Percentiles rank a stretch among this genome's conserved stretches.
phyloP scores from a whole-genome alignment of 2,329 filamentous ascomycete genomes.

The Triangularia verruculosa region DNA sequence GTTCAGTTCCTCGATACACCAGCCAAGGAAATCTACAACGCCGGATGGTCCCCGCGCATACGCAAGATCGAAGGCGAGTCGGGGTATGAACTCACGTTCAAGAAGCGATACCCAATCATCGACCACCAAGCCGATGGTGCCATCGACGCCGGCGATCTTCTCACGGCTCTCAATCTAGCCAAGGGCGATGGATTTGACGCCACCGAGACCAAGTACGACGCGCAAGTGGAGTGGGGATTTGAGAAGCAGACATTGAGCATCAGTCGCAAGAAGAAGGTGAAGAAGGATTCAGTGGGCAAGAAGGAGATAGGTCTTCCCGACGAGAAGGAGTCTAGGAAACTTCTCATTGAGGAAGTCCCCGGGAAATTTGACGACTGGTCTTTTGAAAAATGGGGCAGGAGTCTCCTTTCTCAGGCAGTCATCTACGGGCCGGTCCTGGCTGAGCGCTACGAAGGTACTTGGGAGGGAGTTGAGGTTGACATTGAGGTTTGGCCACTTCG shows the following conservation, averaged over 20 bases:
- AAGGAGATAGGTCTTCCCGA: conserved; percentile 29
- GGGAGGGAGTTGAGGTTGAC: conserved; percentile 31
- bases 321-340: conserved; percentile 22
- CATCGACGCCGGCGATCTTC: conserved; percentile 25
- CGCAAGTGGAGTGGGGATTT: conserved; percentile 38
- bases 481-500: conserved; percentile 35
- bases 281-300: conserved; percentile 23
- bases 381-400: conserved; percentile 30
- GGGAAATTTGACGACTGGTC: conserved; percentile 33
- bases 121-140: conserved; percentile 21
- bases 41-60: conserved; percentile 38
- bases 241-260: conserved; percentile 38
- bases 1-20: conserved; percentile 38
- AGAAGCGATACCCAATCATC: conserved; percentile 36
- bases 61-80: conserved; percentile 35
- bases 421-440: conserved; percentile 35
- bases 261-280: conserved; percentile 30
- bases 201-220: conserved; percentile 31
- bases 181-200: conserved; percentile 35
- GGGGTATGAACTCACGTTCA: conserved; percentile 39
- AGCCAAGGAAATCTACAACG: conserved; percentile 32
- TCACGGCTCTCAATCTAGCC: conserved; percentile 30
- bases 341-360: conserved; percentile 31
- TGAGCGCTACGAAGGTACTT: conserved; percentile 32
- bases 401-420: conserved; percentile 25